These are phyloP conservation scores for Quercus phellos DNA, from an alignment of 331 rosid species.

Conservation along the genomic window DNA sequence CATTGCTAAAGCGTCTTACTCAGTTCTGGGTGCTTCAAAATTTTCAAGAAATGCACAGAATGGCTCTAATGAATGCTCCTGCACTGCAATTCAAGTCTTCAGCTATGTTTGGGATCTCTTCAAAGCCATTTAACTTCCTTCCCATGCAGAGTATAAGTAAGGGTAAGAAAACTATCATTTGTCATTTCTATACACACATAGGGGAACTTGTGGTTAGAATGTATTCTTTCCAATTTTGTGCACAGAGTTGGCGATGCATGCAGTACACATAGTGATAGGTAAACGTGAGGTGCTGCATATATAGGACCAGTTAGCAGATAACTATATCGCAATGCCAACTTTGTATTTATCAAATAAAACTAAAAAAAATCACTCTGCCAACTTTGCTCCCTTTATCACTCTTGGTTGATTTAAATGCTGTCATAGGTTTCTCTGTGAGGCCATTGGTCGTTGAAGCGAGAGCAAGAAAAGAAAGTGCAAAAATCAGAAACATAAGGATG, in stretches of 20 bases:
- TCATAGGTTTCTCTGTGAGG: slow-evolving; percentile 41
- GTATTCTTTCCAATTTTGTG: neutral
- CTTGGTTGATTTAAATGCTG: neutral
- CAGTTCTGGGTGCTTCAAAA: neutral
- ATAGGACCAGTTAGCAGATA: neutral
- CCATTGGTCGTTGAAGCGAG: slow-evolving; percentile 53
- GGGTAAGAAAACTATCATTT: slow-evolving; percentile 12
- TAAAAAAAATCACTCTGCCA: neutral
- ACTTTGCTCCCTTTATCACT: neutral
- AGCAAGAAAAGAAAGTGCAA: slow-evolving; percentile 63
- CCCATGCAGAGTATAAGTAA: slow-evolving; percentile 43
- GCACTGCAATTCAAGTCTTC: slow-evolving; percentile 33
- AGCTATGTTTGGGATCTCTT: slow-evolving; percentile 35
- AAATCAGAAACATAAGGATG: slow-evolving; percentile 60
- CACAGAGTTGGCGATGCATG: neutral
- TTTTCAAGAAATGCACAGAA: slow-evolving; percentile 4
- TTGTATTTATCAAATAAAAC: no score
- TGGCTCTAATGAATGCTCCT: slow-evolving; percentile 40
- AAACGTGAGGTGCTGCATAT: neutral
- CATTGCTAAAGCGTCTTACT: neutral
- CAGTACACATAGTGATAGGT: neutral
- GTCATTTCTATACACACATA: neutral
- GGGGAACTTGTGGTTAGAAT: neutral
- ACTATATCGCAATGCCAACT: neutral
- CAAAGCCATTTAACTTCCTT: slow-evolving; percentile 29